phyloP scores from a whole-genome alignment of 1,284 basidiomycete species.

The Afroboletus lepidellus region DNA sequence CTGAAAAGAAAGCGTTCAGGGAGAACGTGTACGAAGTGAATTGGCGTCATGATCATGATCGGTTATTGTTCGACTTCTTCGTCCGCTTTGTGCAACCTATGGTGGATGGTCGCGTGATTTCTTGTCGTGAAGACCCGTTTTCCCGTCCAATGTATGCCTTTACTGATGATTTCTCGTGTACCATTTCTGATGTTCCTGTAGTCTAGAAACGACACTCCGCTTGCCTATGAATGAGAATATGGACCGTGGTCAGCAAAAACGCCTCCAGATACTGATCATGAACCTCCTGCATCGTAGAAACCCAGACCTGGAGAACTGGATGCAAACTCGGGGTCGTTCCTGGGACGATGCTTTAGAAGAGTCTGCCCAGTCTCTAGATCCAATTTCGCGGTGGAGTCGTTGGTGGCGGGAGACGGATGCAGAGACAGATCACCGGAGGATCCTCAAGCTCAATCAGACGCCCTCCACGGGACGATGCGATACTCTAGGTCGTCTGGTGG shows the following conservation, averaged over 20 bases:
- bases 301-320: neutral
- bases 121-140: constrained; percentile 1
- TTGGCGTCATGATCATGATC: constrained; percentile 16
- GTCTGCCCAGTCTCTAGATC: neutral
- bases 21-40: neutral
- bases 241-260: neutral
- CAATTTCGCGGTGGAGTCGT: neutral
- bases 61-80: constrained; percentile 12
- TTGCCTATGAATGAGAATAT: constrained; percentile 3
- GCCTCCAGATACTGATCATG: neutral
- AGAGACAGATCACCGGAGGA: neutral
- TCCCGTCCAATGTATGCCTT: constrained; percentile 10
- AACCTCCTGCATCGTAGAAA: neutral
- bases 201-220: constrained; percentile 6
- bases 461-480: constrained; percentile 8
- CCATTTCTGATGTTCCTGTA: neutral
- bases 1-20: constrained; percentile 2
- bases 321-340: neutral
- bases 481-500: constrained; percentile 8
- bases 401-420: neutral
- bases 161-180: no score
- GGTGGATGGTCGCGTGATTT: neutral
- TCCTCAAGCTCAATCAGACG: neutral
- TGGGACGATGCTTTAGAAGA: neutral
- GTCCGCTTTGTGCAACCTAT: neutral